A percentile compares a stretch with the other conserved stretches of the same genome.
phyloP scores from a whole-genome alignment of 257 asterid species.

The Solanum chmielewskii region DNA sequence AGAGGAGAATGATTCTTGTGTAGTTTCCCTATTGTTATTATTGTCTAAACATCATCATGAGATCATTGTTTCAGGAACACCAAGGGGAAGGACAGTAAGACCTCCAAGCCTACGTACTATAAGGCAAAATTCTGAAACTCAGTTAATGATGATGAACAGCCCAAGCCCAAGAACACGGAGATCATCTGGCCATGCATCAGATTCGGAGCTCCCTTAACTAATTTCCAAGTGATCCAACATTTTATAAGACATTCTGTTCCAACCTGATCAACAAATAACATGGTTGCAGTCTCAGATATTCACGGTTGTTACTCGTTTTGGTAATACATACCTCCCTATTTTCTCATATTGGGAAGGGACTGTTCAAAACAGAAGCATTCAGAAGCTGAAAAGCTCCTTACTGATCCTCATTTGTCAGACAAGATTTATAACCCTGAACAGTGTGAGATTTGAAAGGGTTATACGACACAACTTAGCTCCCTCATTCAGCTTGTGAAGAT shows the following conservation, averaged over 20 bases:
- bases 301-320: neutral
- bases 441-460: neutral
- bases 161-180: slow-evolving; percentile 49
- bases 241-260: neutral
- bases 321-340: neutral
- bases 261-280: neutral
- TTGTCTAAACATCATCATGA: neutral
- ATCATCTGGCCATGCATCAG: slow-evolving; percentile 59
- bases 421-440: neutral
- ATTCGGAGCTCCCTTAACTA: slow-evolving; percentile 55
- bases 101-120: slow-evolving; percentile 49
- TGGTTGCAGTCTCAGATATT: neutral
- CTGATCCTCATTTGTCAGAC: neutral
- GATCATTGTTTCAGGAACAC: slow-evolving; percentile 38
- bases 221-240: neutral
- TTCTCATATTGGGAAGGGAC: neutral
- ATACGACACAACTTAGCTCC: neutral
- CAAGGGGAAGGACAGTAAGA: slow-evolving; percentile 44
- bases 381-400: neutral
- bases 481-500: neutral
- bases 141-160: slow-evolving; percentile 20
- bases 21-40: neutral
- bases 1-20: neutral
- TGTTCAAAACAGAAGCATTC: neutral
- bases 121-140: slow-evolving; percentile 63